Percentiles rank a stretch among this genome's conserved stretches.
These are phyloP conservation scores for Rhizopogon vulgaris DNA, from an alignment of 768 basidiomycete genomes.

Conservation along the genomic window DNA sequence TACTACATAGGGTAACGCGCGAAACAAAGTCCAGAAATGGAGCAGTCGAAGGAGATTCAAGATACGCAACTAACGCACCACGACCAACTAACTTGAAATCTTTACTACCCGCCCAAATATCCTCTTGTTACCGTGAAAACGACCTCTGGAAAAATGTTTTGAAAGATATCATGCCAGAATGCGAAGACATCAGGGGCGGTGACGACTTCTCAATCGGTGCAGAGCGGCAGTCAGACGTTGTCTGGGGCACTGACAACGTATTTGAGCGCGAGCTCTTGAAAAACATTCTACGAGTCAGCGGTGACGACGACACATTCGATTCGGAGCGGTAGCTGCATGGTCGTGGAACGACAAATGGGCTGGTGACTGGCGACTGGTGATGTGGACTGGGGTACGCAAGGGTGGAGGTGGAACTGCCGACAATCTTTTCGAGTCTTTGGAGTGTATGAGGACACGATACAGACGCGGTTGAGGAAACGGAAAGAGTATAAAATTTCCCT, in stretches of 20 bases:
- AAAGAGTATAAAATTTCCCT: neutral
- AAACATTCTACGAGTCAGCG: conserved; percentile 12
- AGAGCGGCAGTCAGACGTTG: no score
- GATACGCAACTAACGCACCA: neutral
- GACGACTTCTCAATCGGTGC: no score
- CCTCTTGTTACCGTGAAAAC: no score
- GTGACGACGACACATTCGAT: conserved; percentile 11
- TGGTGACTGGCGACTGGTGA: neutral
- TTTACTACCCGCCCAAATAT: no score
- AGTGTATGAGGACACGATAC: neutral
- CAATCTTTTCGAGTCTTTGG: neutral
- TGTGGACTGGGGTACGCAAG: conserved; percentile 22
- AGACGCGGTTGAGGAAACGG: neutral
- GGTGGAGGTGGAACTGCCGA: conserved; percentile 24
- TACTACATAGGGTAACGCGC: no score
- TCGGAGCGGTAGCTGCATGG: conserved; percentile 12
- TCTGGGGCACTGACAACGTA: no score
- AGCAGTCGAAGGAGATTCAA: no score
- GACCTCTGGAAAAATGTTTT: no score
- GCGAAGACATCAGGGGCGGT: no score
- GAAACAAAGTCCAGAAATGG: no score
- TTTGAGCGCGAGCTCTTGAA: conserved; percentile 23
- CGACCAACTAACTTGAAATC: neutral
- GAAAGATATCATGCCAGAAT: no score
- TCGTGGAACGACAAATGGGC: neutral